phyloP scores from a whole-genome alignment of 202 grass and related monocot genomes.

The Elaeis oleifera region DNA sequence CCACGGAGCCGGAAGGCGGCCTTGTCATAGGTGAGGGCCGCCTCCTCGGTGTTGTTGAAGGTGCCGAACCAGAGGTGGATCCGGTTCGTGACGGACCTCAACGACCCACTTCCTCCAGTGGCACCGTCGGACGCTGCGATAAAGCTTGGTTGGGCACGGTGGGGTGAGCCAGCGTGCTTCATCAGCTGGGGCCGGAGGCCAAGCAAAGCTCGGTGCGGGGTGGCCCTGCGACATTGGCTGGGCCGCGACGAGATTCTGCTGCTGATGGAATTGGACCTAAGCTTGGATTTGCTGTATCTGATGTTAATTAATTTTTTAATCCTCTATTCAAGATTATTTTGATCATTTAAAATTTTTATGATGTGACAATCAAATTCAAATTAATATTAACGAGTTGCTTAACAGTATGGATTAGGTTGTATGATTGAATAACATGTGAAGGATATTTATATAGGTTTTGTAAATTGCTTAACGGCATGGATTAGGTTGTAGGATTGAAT shows the following conservation, averaged over 20 bases:
- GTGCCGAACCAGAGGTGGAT: conserved; percentile 93
- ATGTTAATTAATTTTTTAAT: no score
- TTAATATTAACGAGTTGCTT: no score
- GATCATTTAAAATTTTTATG: no score
- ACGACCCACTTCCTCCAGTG: conserved; percentile 99
- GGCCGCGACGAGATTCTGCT: conserved; percentile 37
- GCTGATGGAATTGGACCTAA: conserved; percentile 68
- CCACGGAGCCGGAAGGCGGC: conserved; percentile 92
- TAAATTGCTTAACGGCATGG: no score
- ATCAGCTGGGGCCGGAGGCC: conserved; percentile 51
- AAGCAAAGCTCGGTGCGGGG: conserved; percentile 28
- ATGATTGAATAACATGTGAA: no score
- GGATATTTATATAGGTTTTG: no score
- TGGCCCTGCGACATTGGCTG: conserved; percentile 2
- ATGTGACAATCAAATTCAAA: no score
- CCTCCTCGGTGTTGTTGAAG: conserved; percentile 95
- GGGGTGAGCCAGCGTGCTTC: conserved; percentile 61
- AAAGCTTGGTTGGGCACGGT: conserved; percentile 63
- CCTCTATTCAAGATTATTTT: no score
- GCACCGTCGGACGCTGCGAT: conserved; percentile 88
- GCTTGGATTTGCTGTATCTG: conserved; percentile 88
- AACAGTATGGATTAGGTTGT: no score
- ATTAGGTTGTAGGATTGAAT: no score
- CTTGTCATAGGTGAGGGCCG: conserved; percentile 96
- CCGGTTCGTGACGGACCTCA: conserved; percentile 97